Evolutionary conservation across 306 rosid species (phyloP).

Genomic region (Corylus heterophylla): DNA sequence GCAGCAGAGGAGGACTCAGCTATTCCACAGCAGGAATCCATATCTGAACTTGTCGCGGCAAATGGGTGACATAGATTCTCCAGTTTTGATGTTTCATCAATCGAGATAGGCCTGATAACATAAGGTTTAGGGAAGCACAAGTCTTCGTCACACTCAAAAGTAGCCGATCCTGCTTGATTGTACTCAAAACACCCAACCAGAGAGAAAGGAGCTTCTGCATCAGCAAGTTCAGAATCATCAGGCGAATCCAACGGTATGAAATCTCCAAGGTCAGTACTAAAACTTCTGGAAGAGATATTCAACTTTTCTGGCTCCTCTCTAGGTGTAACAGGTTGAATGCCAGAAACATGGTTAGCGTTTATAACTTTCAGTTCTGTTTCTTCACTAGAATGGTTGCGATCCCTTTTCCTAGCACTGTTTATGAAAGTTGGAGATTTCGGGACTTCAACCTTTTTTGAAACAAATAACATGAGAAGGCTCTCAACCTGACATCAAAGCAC

Average conservation of each 20-base stretch:
- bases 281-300: not conserved
- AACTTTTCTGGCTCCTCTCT: slow-evolving; percentile 21
- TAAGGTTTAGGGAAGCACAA: slow-evolving; percentile 27
- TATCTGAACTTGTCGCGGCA: not conserved
- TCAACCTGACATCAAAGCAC: slow-evolving; percentile 33
- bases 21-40: not conserved
- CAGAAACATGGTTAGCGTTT: not conserved
- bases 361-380: not conserved
- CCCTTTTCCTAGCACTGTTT: slow-evolving; percentile 7
- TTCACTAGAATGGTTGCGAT: not conserved
- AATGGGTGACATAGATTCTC: not conserved
- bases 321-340: slow-evolving; percentile 17
- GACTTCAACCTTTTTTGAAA: slow-evolving; percentile 18
- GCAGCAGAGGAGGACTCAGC: slow-evolving; percentile 11
- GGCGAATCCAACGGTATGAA: slow-evolving; percentile 43
- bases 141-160: not conserved
- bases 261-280: slow-evolving; percentile 20
- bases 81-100: slow-evolving; percentile 8
- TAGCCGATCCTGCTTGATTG: slow-evolving; percentile 15
- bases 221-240: slow-evolving; percentile 32
- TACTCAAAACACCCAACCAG: not conserved
- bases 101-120: slow-evolving; percentile 5
- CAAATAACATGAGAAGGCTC: slow-evolving; percentile 43
- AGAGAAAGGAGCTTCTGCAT: slow-evolving; percentile 8
- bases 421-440: not conserved